Evolutionary conservation across 805 yeast genomes (phyloP).

Genomic region (Sugiyamaella floridensis): DNA sequence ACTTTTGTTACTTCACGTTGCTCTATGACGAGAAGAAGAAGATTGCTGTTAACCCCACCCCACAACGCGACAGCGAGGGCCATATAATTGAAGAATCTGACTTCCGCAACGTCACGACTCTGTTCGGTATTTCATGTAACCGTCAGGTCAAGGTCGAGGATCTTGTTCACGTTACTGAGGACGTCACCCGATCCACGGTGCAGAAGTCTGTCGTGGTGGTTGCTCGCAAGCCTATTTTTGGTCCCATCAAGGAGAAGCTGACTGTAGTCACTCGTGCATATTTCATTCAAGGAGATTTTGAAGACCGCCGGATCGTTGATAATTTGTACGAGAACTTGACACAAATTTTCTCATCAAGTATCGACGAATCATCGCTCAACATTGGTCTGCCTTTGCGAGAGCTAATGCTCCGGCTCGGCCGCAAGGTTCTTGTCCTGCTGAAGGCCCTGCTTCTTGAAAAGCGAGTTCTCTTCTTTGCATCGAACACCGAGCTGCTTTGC

Average conservation of each 20-base stretch:
- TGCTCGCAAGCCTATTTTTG: slow-evolving; percentile 77
- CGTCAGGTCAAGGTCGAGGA: slow-evolving; percentile 67
- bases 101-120: slow-evolving; percentile 46
- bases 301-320: slow-evolving; percentile 60
- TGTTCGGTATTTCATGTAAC: slow-evolving; percentile 94
- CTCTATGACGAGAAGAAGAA: slow-evolving; percentile 54
- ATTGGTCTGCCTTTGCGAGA: slow-evolving; percentile 69
- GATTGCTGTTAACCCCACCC: slow-evolving; percentile 39
- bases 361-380: slow-evolving; percentile 53
- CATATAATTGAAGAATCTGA: slow-evolving; percentile 36
- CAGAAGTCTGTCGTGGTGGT: slow-evolving; percentile 88
- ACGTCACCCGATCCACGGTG: slow-evolving; percentile 76
- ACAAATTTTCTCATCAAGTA: slow-evolving; percentile 28
- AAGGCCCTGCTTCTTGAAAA: slow-evolving; percentile 75
- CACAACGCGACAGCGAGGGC: slow-evolving; percentile 33
- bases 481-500: slow-evolving; percentile 72
- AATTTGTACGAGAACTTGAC: slow-evolving; percentile 58
- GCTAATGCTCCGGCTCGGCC: slow-evolving; percentile 51
- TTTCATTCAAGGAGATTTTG: slow-evolving; percentile 73
- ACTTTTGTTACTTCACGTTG: slow-evolving; percentile 83
- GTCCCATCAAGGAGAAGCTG: slow-evolving; percentile 79
- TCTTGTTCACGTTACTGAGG: slow-evolving; percentile 48
- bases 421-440: slow-evolving; percentile 55
- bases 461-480: slow-evolving; percentile 67
- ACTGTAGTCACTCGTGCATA: slow-evolving; percentile 83